A percentile compares a stretch with the other conserved stretches of the same genome.
These are phyloP conservation scores for Erysimum pusillum DNA, from an alignment of 441 rosid genomes.

Conservation along the genomic window DNA sequence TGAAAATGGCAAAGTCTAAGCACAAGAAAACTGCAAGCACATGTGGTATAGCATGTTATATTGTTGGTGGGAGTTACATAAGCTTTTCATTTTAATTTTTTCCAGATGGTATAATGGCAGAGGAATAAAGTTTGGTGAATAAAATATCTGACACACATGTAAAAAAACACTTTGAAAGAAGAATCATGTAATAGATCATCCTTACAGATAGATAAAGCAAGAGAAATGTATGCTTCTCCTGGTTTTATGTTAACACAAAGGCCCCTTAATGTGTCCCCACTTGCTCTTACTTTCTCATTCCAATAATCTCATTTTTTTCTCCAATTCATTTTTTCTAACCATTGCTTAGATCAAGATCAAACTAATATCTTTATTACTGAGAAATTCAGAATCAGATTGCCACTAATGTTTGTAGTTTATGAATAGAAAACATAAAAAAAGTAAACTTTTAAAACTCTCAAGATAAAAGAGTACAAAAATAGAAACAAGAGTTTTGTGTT, in stretches of 20 bases:
- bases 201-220: slow-evolving; percentile 54
- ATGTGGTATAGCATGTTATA: slow-evolving; percentile 47
- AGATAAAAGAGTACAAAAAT: slow-evolving; percentile 6
- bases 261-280: slow-evolving; percentile 52
- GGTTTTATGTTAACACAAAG: slow-evolving; percentile 63
- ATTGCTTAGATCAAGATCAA: no score
- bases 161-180: slow-evolving; percentile 48
- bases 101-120: slow-evolving; percentile 45
- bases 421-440: not conserved
- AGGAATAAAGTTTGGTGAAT: slow-evolving; percentile 48
- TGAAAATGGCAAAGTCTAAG: slow-evolving; percentile 35
- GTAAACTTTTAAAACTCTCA: not conserved
- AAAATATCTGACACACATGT: slow-evolving; percentile 50
- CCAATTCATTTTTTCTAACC: no score
- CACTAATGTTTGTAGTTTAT: not conserved
- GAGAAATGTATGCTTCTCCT: slow-evolving; percentile 56
- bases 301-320: slow-evolving; percentile 16
- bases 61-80: slow-evolving; percentile 46
- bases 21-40: slow-evolving; percentile 42
- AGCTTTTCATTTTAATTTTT: slow-evolving; percentile 15
- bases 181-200: slow-evolving; percentile 44
- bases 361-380: not conserved
- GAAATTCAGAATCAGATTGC: not conserved
- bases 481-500: slow-evolving; percentile 17
- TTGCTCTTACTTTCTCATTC: slow-evolving; percentile 45